These are phyloP conservation scores for Candida germanica DNA, from an alignment of 805 yeast species.

Conservation along the genomic window DNA sequence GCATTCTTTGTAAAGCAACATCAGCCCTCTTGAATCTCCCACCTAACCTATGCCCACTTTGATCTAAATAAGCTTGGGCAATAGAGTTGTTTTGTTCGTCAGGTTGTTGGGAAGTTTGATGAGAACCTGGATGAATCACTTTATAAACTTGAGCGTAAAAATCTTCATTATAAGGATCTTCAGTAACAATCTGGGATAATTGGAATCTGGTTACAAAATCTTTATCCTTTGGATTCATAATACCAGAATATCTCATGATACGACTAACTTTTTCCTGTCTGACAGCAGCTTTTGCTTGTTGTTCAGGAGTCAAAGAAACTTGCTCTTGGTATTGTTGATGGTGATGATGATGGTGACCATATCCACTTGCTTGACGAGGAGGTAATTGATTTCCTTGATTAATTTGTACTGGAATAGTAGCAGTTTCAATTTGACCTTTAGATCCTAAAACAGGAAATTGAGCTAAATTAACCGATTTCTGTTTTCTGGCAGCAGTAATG, in stretches of 20 bases:
- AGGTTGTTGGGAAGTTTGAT: slow-evolving; percentile 42
- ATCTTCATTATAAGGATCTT: slow-evolving; percentile 96
- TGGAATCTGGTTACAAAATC: slow-evolving; percentile 94
- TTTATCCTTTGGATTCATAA: slow-evolving; percentile 96
- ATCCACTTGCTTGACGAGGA: slow-evolving; percentile 16
- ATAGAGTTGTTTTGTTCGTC: slow-evolving; percentile 70
- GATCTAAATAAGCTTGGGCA: slow-evolving; percentile 89
- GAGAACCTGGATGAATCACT: slow-evolving; percentile 51
- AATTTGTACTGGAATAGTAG: slow-evolving; percentile 8
- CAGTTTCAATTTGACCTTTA: slow-evolving; percentile 28
- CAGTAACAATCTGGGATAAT: slow-evolving; percentile 91
- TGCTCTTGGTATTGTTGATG: slow-evolving; percentile 19
- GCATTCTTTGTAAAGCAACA: slow-evolving; percentile 94
- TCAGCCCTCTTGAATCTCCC: slow-evolving; percentile 83
- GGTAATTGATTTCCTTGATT: slow-evolving; percentile 17
- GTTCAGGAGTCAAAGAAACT: slow-evolving; percentile 55
- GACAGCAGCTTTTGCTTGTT: slow-evolving; percentile 59
- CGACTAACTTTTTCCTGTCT: slow-evolving; percentile 75
- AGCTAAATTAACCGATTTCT: slow-evolving; percentile 33
- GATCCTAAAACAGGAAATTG: slow-evolving; percentile 57
- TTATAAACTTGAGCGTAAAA: slow-evolving; percentile 92
- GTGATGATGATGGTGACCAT: slow-evolving; percentile 6
- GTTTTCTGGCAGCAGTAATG: slow-evolving; percentile 7
- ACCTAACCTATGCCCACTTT: slow-evolving; percentile 86
- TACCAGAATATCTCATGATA: slow-evolving; percentile 80